Base-by-base conservation (phyloP, 169 alveolate species). In the Plasmodium billcollinsi region DNA sequence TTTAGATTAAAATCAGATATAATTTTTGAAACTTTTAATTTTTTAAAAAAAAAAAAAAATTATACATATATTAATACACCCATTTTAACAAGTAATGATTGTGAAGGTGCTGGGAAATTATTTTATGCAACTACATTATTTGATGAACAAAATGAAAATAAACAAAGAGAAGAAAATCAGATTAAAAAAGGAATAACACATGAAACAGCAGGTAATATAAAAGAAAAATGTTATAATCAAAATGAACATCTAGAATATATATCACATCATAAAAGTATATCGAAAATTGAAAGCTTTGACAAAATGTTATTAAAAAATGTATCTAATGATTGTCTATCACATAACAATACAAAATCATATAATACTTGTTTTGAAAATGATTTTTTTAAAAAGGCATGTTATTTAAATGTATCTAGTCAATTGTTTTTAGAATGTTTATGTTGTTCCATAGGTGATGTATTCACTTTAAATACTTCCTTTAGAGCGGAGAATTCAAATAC, bases 21-120 rank as follows among this genome's bases (percentile, higher is more conserved):
- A 94, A 96, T 93, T 63, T 90, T 63, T 74, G 95, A 88, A 95
- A 97, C 97, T 88, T 67, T 89, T 97, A 14, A 91, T 93, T 93
- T 94, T 93, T 52, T 96, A 96, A 91, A 93, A 93, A 88, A 95
- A 29, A 39, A 39, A 39, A 94, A 93, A 78, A 97, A 99, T 1
- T 99, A 97, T 86, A 90, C 96, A 69, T 97, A 98, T 93, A 97
- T 98, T 65, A 99, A 98, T 74, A 98, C 99, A 33, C 99, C 99
- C 14, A 94, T 97, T n/a, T 96, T 99, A 56, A 99, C 99, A 8
- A 98, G 98, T 9, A 95, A 99, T 49, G 99, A 98, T 89, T 98
- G 99, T 69, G 99, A 99, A 93, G 99, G 99, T 24, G 99, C 99
- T 12, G 99, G 99, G 18, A 99, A 98, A 91, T 96, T 98, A 98